A percentile compares a stretch with the other conserved stretches of the same genome.
Conservation (phyloP, 73 alveolate species). For the Tetrahymena thermophila region DNA sequence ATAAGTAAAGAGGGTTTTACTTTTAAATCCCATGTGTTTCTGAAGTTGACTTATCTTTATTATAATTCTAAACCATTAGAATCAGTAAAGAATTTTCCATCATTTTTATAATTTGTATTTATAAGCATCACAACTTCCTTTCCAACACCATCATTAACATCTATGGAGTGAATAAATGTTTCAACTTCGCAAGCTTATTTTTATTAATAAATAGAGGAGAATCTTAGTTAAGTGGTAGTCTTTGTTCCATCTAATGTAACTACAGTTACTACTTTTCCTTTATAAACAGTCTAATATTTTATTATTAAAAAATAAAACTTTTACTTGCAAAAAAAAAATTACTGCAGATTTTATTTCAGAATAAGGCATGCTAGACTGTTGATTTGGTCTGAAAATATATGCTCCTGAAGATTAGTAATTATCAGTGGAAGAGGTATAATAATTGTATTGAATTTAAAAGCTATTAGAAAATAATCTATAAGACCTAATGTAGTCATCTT, state of each 20-base stretch:
- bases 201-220: neutral
- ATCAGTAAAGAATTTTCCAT: slow-evolving; percentile 55
- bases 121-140: slow-evolving; percentile 25
- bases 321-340: too few relatives aligned
- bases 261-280: slow-evolving; percentile 21
- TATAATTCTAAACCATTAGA: slow-evolving; percentile 59
- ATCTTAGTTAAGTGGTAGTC: slow-evolving; percentile 17
- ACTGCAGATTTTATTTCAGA: neutral
- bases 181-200: neutral
- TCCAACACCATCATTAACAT: slow-evolving; percentile 20
- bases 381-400: neutral
- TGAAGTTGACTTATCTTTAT: slow-evolving; percentile 38
- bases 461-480: neutral
- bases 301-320: neutral
- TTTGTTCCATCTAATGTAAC: slow-evolving; percentile 12
- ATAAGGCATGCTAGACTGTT: neutral
- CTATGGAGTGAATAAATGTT: slow-evolving; percentile 28
- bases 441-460: neutral
- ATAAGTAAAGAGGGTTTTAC: too few relatives aligned
- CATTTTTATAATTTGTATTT: slow-evolving; percentile 21
- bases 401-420: neutral
- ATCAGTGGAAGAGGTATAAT: neutral
- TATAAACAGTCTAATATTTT: neutral
- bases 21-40: slow-evolving; percentile 44
- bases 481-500: neutral